These are phyloP conservation scores for Colletotrichum sp. DNA, from an alignment of 2,329 filamentous ascomycete species.

Conservation along the genomic window DNA sequence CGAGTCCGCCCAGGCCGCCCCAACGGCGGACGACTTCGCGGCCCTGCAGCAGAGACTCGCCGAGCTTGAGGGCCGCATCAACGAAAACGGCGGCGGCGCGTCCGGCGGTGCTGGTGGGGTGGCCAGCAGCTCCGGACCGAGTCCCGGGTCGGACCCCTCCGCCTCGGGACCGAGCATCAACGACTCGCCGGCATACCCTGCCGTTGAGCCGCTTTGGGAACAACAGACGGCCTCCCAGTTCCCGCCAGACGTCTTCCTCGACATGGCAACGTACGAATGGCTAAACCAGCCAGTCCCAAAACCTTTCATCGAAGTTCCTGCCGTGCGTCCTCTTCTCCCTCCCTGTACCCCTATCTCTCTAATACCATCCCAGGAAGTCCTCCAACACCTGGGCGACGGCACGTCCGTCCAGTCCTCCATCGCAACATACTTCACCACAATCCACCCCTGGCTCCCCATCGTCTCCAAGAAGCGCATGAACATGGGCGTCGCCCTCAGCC, in stretches of 20 bases:
- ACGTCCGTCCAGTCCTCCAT: constrained; percentile 40
- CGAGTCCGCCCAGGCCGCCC: constrained; percentile 32
- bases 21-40: constrained; percentile 43
- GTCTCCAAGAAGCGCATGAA: constrained; percentile 50
- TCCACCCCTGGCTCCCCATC: constrained; percentile 54
- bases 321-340: constrained; percentile 27
- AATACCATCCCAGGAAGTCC: constrained; percentile 34
- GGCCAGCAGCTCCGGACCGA: neutral
- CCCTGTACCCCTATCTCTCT: neutral
- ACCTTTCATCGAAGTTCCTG: constrained; percentile 41
- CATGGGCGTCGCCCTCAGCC: constrained; percentile 43
- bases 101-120: neutral
- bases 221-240: constrained; percentile 29
- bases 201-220: neutral
- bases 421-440: constrained; percentile 45
- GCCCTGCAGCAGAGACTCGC: constrained; percentile 39
- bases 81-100: neutral
- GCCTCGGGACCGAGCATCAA: neutral
- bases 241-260: constrained; percentile 48
- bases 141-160: neutral
- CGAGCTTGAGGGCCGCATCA: constrained; percentile 41
- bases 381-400: constrained; percentile 42
- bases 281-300: constrained; percentile 39
- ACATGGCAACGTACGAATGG: constrained; percentile 42
- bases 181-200: neutral